Evolutionary conservation across 2,329 filamentous ascomycete genomes (phyloP).

Genomic region (Pyrenochaeta sp.): DNA sequence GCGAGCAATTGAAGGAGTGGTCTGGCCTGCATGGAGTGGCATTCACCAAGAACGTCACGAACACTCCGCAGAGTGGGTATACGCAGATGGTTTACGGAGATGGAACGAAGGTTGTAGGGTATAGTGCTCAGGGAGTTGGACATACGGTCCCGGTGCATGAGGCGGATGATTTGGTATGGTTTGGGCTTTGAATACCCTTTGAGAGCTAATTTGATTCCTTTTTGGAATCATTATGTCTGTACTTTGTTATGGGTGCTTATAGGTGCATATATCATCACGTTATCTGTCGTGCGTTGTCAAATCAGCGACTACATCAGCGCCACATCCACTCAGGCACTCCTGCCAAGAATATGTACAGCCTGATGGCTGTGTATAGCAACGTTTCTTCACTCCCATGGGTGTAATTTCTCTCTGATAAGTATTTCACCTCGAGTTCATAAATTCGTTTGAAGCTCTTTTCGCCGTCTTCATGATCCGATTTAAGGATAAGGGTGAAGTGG

Average conservation of each 20-base stretch:
- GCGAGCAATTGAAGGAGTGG: slow-evolving; percentile 43
- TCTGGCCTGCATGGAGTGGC: slow-evolving; percentile 30
- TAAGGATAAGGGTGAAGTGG: background rate
- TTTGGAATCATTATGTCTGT: too few relatives aligned
- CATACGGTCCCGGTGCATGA: slow-evolving; percentile 34
- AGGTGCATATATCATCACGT: background rate
- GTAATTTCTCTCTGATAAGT: too few relatives aligned
- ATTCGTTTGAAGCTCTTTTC: slow-evolving; percentile 5
- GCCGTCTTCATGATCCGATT: background rate
- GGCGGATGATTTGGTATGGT: slow-evolving; percentile 18
- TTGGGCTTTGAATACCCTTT: slow-evolving; percentile 7
- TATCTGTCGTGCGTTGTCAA: too few relatives aligned
- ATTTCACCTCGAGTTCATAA: slow-evolving; percentile 2
- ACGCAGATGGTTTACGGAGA: slow-evolving; percentile 39
- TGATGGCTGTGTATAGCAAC: too few relatives aligned
- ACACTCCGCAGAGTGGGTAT: slow-evolving; percentile 33
- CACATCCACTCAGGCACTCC: too few relatives aligned
- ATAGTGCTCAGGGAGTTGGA: slow-evolving; percentile 32
- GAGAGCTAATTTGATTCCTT: background rate
- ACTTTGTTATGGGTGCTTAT: background rate
- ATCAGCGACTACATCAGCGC: too few relatives aligned
- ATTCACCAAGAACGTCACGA: slow-evolving; percentile 23
- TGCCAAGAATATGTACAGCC: too few relatives aligned
- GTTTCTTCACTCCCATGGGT: too few relatives aligned
- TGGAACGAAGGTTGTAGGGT: slow-evolving; percentile 35